Evolutionary conservation across 345 rosid species (phyloP).

Genomic region (Bruguiera sexangula): DNA sequence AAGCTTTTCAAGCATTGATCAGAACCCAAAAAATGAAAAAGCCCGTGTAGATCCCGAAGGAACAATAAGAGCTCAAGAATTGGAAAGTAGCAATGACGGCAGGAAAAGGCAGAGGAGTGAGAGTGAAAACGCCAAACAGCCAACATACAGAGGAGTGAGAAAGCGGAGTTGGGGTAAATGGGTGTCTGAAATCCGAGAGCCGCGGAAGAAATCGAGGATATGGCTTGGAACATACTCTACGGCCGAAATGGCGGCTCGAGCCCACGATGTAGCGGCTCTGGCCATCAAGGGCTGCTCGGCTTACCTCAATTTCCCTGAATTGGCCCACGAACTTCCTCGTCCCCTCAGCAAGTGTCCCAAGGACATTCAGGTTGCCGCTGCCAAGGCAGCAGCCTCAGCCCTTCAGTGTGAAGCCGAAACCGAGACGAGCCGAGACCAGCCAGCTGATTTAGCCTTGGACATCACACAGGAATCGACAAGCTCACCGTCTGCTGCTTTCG

Average conservation of each 20-base stretch:
- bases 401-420: slow-evolving; percentile 29
- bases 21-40: slow-evolving; percentile 12
- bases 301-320: slow-evolving; percentile 59
- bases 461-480: slow-evolving; percentile 38
- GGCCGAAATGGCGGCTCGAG: slow-evolving; percentile 85
- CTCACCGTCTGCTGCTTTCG: slow-evolving; percentile 37
- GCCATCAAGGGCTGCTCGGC: slow-evolving; percentile 69
- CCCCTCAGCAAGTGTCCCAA: slow-evolving; percentile 48
- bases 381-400: slow-evolving; percentile 46
- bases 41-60: slow-evolving; percentile 17
- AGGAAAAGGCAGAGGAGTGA: slow-evolving; percentile 31
- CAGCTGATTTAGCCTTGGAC: slow-evolving; percentile 19
- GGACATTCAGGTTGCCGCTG: slow-evolving; percentile 59
- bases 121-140: slow-evolving; percentile 36
- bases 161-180: slow-evolving; percentile 92
- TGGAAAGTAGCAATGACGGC: slow-evolving; percentile 6
- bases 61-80: slow-evolving; percentile 36
- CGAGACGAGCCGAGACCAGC: slow-evolving; percentile 23
- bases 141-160: slow-evolving; percentile 62
- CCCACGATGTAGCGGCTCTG: slow-evolving; percentile 72
- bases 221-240: slow-evolving; percentile 79
- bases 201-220: slow-evolving; percentile 72
- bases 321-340: slow-evolving; percentile 48
- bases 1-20: slow-evolving; percentile 17
- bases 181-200: slow-evolving; percentile 83